These are phyloP conservation scores for Penicillium sp. DNA, from an alignment of 2,329 filamentous ascomycete species.

Conservation along the genomic window DNA sequence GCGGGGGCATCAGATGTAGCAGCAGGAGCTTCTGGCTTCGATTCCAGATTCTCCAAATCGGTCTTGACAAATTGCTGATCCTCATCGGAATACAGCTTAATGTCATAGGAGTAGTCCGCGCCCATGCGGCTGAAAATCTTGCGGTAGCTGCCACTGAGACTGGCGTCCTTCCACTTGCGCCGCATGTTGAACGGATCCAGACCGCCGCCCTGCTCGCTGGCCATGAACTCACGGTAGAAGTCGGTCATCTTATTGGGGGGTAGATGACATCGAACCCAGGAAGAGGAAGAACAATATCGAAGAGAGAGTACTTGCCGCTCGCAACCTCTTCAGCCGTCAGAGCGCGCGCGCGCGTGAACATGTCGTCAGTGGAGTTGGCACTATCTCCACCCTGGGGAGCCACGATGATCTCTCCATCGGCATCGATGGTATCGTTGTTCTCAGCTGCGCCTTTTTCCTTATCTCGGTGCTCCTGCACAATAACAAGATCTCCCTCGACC, in stretches of 20 bases:
- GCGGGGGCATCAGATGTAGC: constrained; percentile 11
- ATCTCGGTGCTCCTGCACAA: constrained; percentile 60
- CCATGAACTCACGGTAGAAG: constrained; percentile 88
- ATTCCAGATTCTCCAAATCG: constrained; percentile 70
- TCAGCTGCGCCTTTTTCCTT: constrained; percentile 37
- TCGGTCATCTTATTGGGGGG: constrained; percentile 80
- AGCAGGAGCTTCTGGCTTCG: constrained; percentile 31
- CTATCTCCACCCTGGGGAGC: constrained; percentile 60
- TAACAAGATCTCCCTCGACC: constrained; percentile 80
- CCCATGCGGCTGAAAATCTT: constrained; percentile 76
- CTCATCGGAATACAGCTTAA: constrained; percentile 65
- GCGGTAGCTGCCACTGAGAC: constrained; percentile 83
- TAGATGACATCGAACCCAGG: constrained; percentile 90
- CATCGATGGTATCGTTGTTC: constrained; percentile 49
- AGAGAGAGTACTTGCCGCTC: constrained; percentile 75
- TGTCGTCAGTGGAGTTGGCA: constrained; percentile 54
- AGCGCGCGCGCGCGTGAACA: constrained; percentile 69
- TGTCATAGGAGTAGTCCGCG: constrained; percentile 63
- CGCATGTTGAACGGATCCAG: constrained; percentile 87
- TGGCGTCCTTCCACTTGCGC: constrained; percentile 80
- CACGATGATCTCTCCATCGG: constrained; percentile 67
- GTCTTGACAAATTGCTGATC: constrained; percentile 87
- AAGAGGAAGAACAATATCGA: constrained; percentile 87
- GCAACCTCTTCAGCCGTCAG: constrained; percentile 76
- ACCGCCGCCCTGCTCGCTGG: constrained; percentile 69